Evolutionary conservation across 148 eudicot species (phyloP).

Genomic region (Fagopyrum tataricum): DNA sequence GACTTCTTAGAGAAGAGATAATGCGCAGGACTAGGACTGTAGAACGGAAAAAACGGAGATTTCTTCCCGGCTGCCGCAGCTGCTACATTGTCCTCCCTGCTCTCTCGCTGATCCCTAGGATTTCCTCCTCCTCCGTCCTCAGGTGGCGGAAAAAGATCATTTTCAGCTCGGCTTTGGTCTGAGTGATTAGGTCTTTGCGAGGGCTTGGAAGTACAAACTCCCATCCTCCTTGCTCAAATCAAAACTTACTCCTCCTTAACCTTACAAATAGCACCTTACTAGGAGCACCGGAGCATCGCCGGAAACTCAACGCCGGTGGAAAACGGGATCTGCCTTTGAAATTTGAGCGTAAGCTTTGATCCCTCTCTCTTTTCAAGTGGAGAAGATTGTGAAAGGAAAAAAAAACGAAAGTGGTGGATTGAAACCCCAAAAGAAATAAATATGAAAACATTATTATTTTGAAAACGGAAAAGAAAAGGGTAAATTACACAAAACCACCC

Average conservation of each 20-base stretch:
- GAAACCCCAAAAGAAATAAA: slow-evolving; percentile 11
- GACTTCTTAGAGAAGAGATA: slow-evolving; percentile 64
- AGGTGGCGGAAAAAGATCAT: slow-evolving; percentile 9
- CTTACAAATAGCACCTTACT: neutral
- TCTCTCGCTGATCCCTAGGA: slow-evolving; percentile 12
- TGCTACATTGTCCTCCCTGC: slow-evolving; percentile 16
- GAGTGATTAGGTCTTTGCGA: slow-evolving; percentile 20
- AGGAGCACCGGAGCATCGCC: slow-evolving; percentile 8
- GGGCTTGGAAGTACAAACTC: slow-evolving; percentile 47
- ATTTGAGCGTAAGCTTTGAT: slow-evolving; percentile 3
- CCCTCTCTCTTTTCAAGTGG: slow-evolving; percentile 12
- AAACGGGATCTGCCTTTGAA: slow-evolving; percentile 11
- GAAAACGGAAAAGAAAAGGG: neutral
- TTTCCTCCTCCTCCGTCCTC: neutral
- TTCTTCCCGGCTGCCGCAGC: slow-evolving; percentile 29
- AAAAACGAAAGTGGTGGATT: slow-evolving; percentile 12
- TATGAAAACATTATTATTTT: neutral
- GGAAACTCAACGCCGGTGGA: slow-evolving; percentile 4
- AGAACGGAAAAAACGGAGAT: slow-evolving; percentile 63
- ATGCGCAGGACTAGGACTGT: slow-evolving; percentile 79
- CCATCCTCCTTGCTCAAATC: slow-evolving; percentile 28
- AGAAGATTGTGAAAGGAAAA: neutral
- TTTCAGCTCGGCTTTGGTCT: neutral
- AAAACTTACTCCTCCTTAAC: slow-evolving; percentile 1
- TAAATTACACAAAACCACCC: too few species aligned